These are phyloP conservation scores for Mycena galericulata DNA, from an alignment of 768 basidiomycete genomes.

Conservation along the genomic window DNA sequence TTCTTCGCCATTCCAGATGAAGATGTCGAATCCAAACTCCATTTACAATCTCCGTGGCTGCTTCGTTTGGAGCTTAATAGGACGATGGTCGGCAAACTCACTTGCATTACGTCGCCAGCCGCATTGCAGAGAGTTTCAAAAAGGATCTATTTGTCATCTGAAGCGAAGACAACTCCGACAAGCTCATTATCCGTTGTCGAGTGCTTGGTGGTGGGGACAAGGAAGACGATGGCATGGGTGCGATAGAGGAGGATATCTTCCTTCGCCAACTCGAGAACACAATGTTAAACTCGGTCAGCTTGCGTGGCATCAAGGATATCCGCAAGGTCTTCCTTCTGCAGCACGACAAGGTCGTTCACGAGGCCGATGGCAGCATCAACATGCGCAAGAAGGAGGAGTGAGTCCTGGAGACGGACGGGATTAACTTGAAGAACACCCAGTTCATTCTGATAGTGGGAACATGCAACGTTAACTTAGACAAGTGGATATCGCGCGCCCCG, in stretches of 20 bases:
- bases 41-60: constrained; percentile 96
- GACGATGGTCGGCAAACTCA: constrained; percentile 97
- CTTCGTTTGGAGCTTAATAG: constrained; percentile 97
- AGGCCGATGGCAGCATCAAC: constrained; percentile 73
- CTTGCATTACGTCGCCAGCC: constrained; percentile 92
- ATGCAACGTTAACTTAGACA: no score
- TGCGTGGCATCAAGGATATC: constrained; percentile 93
- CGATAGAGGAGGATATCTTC: constrained; percentile 94
- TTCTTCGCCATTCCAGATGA: constrained; percentile 99
- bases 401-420: constrained; percentile 97
- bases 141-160: constrained; percentile 97
- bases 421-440: constrained; percentile 54
- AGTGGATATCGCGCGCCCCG: no score
- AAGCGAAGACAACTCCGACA: constrained; percentile 99
- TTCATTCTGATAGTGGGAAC: no score
- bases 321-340: constrained; percentile 93
- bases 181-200: constrained; percentile 96
- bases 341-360: constrained; percentile 81
- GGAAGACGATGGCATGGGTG: constrained; percentile 81
- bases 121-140: constrained; percentile 96
- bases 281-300: constrained; percentile 93
- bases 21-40: constrained; percentile 92
- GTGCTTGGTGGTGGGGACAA: constrained; percentile 88
- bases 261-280: constrained; percentile 95
- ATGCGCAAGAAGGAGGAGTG: constrained; percentile 83